Evolutionary conservation across 2,329 filamentous ascomycete species (phyloP).

Genomic region (Fusarium metavorans): DNA sequence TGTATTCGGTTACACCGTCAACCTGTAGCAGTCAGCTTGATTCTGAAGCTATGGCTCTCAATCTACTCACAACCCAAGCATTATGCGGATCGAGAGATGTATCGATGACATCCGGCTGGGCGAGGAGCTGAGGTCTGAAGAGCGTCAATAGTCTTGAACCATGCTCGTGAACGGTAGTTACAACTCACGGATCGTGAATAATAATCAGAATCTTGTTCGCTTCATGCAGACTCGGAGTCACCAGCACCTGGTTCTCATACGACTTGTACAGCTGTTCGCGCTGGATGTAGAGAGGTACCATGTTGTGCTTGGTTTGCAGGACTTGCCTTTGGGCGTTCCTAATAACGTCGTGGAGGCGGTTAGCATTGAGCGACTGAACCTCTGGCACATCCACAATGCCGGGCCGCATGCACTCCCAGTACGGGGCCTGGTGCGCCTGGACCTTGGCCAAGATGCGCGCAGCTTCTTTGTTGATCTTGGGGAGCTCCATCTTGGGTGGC

Average conservation of each 20-base stretch:
- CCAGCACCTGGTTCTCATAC: slow-evolving; percentile 88
- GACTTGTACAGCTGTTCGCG: slow-evolving; percentile 78
- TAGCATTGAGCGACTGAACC: slow-evolving; percentile 64
- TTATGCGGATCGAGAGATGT: slow-evolving; percentile 85
- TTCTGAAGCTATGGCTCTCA: background rate
- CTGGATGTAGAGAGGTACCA: slow-evolving; percentile 85
- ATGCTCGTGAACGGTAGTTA: background rate
- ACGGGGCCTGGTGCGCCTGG: slow-evolving; percentile 72
- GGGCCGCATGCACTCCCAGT: slow-evolving; percentile 90
- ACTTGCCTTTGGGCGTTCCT: slow-evolving; percentile 79
- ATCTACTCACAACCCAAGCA: slow-evolving; percentile 80
- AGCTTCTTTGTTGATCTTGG: slow-evolving; percentile 69
- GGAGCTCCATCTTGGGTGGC: slow-evolving; percentile 71
- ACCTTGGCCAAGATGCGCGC: slow-evolving; percentile 68
- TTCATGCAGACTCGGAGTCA: slow-evolving; percentile 77
- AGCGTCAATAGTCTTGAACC: slow-evolving; percentile 19
- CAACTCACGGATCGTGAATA: slow-evolving; percentile 86
- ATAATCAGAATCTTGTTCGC: slow-evolving; percentile 81
- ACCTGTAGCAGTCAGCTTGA: slow-evolving; percentile 64
- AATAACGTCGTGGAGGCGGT: slow-evolving; percentile 83
- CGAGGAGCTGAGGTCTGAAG: slow-evolving; percentile 74
- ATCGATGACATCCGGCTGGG: slow-evolving; percentile 75
- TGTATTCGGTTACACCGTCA: slow-evolving; percentile 83
- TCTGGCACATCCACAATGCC: slow-evolving; percentile 68
- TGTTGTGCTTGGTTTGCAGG: slow-evolving; percentile 78